Base-by-base conservation (phyloP, 176 grass and related monocot species). In the Phoenix roebelenii region DNA sequence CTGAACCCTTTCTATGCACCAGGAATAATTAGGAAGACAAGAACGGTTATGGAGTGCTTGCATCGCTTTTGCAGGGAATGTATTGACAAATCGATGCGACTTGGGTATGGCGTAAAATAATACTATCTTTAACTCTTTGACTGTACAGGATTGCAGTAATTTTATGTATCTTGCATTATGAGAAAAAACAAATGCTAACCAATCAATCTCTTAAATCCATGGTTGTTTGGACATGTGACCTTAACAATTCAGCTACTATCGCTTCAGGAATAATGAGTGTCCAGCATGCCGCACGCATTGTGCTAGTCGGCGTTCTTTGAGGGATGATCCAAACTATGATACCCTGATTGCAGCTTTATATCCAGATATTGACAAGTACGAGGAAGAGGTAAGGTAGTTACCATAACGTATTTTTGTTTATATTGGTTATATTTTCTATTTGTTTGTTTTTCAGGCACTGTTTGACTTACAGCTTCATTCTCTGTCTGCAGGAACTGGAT, bases 31-130 rank as follows among this genome's bases (percentile, higher is more conserved):
- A 74, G 80, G 63, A 92, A 92, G 61, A 87, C 88, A 66, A 83
- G 83, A 76, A 92, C 83, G 23, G 88, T 92, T 24, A 92, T 92
- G 88, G 88, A 92, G 58, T 92, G 88, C 62, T 53, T 92, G 19
- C 88, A 92, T 72, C 73, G 88, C 15, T 92, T 92, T 61, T 92
- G 88, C 44, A 86, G 83, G 60, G 88, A 92, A 65, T 92, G 88
- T 50, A 92, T 92, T 52, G 88, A 92, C 54, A 92, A 92, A 83
- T 92, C 88, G 60, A 86, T 92, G 88, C 76, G 86, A 52, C 86
- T 89, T 71, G 82, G 86, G 86, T 89, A 76, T 59, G 72, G 39
- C 58, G 12, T 29, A 7, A 35, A 44, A 12, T 44, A 44, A 44
- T 44, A 44, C 35, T 44, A 20, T 55, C 22, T 71, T 26, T 60